Percentiles rank a stretch among this genome's conserved stretches.
These are phyloP conservation scores for Kitagawia praeruptora DNA, from an alignment of 129 eudicot species.

Conservation along the genomic window DNA sequence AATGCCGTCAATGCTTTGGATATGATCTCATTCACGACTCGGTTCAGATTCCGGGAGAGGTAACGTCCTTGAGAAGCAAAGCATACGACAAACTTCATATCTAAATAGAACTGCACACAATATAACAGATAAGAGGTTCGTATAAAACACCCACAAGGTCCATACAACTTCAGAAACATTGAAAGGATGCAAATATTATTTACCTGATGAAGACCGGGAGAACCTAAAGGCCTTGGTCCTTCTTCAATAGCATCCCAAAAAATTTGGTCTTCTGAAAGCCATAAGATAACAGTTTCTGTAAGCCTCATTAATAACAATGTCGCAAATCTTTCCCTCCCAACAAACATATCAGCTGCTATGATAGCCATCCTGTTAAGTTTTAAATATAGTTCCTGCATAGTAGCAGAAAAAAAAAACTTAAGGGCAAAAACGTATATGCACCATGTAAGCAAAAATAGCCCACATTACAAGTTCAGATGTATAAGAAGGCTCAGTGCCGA, in stretches of 20 bases:
- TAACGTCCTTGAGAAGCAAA: conserved; percentile 98
- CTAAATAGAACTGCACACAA: conserved; percentile 74
- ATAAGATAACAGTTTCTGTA: conserved; percentile 88
- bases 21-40: conserved; percentile 82
- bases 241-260: conserved; percentile 99
- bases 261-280: conserved; percentile 90
- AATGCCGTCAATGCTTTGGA: conserved; percentile 72
- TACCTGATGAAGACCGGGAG: conserved; percentile 93
- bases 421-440: neutral
- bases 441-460: too few relatives aligned
- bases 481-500: conserved; percentile 81
- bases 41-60: conserved; percentile 71
- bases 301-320: conserved; percentile 89
- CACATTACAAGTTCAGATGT: too few relatives aligned
- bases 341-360: conserved; percentile 90
- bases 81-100: conserved; percentile 90
- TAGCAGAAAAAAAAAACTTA: conserved; percentile 1
- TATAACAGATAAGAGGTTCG: neutral
- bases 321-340: conserved; percentile 93
- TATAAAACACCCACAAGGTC: neutral
- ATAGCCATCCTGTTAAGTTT: conserved; percentile 84
- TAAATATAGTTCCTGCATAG: conserved; percentile 73
- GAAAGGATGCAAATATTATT: conserved; percentile 1
- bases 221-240: conserved; percentile 88
- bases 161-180: neutral